Evolutionary conservation across 164 flowering plant genomes (phyloP).

Genomic region (Tinospora cordifolia): DNA sequence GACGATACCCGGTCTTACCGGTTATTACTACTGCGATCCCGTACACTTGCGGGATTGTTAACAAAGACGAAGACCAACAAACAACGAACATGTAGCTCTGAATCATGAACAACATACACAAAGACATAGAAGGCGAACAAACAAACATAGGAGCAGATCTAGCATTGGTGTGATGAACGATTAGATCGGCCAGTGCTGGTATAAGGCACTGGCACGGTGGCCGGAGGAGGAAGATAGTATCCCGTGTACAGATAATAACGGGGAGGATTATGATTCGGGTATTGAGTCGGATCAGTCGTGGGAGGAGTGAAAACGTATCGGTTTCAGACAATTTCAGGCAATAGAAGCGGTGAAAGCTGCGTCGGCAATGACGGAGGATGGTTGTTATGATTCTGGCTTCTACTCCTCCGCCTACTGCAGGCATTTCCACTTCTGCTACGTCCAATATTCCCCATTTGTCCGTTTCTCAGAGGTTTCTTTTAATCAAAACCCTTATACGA

Average conservation of each 20-base stretch:
- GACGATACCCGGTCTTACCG: too few relatives aligned
- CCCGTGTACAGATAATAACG: conserved; percentile 59
- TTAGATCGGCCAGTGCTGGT: too few relatives aligned
- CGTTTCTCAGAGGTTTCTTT: not conserved
- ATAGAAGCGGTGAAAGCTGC: conserved; percentile 25
- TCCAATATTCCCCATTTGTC: conserved; percentile 58
- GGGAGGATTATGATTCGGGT: conserved; percentile 48
- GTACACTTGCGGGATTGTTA: too few relatives aligned
- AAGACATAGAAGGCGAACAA: too few relatives aligned
- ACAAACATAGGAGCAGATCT: too few relatives aligned
- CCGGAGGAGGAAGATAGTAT: conserved; percentile 51
- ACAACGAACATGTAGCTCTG: too few relatives aligned
- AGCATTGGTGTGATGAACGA: too few relatives aligned
- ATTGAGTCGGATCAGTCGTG: conserved; percentile 63
- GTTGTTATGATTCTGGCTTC: conserved; percentile 36
- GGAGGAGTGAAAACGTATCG: conserved; percentile 77
- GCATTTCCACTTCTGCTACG: conserved; percentile 42
- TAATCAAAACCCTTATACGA: too few relatives aligned
- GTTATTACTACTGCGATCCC: too few relatives aligned
- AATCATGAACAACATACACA: too few relatives aligned
- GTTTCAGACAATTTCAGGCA: conserved; percentile 48
- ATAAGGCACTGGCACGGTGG: conserved; percentile 43
- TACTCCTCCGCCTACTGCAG: conserved; percentile 33
- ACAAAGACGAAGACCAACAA: too few relatives aligned
- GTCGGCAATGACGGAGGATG: conserved; percentile 52